Base-by-base conservation (phyloP, 1,284 basidiomycete species). In the Volvariella surrecta region DNA sequence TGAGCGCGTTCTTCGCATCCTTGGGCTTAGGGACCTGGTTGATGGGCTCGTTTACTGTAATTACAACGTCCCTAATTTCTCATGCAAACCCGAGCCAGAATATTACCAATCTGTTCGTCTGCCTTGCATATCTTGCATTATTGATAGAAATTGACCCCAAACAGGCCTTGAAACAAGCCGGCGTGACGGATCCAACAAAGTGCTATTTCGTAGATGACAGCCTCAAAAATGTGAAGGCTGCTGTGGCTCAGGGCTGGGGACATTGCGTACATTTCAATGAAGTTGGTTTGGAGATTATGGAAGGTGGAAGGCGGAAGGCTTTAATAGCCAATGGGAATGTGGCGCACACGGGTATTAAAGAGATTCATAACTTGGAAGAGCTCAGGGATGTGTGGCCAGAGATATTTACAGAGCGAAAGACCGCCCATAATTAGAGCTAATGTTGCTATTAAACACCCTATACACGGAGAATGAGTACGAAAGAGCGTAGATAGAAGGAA, bases 31-130 rank as follows among this genome's bases (percentile, higher is more conserved):
- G 15, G 83, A 90, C 54, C 74, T 81, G 40, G 68, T 94, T 45
- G 90, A 94, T 52, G 87, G 78, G 10, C 59, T 92, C 11, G 74
- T 90, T 7, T 94, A 70, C 55, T 94, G 90, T 56, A 81, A 94
- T 62, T 94, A 94, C 52, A 62, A 69, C 6, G 54, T 76, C 31
- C 68, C 73, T 11, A 59, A 83, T 48, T 89, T 94, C 60, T 70
- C 72, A 3, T 92, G 89, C 67, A 94, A 94, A 56, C 90, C 90
- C 7, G 87, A 93, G 51, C 58, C 74, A 1, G 71, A 75, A 44
- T 90, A 70, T 56, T 91, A 84, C 53, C 56, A 66, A 34, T 64
- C 74, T 58, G 87, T 85, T 48, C 8, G 20, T 40, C 6, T 31
- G 21, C 31, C 40, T 15, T 24, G 13, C 22, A 9, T 10, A 32